Evolutionary conservation across 805 yeast species (phyloP).

Genomic region (Lachancea cidri): DNA sequence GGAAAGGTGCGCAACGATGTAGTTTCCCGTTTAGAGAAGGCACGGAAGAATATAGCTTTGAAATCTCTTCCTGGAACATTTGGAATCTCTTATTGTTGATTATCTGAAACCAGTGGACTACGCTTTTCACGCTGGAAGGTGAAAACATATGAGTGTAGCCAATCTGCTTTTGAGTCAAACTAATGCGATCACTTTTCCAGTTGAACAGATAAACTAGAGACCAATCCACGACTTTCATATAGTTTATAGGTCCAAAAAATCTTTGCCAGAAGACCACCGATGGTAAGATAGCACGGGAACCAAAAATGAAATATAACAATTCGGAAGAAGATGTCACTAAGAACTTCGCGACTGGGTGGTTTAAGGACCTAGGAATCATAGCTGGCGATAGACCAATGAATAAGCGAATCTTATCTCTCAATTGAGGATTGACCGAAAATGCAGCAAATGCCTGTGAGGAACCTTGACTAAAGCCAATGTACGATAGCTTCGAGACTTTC

Average conservation of each 20-base stretch:
- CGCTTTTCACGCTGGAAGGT: slow-evolving; percentile 73
- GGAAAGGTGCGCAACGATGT: slow-evolving; percentile 51
- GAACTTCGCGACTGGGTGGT: slow-evolving; percentile 62
- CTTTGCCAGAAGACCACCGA: slow-evolving; percentile 64
- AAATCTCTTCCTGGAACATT: slow-evolving; percentile 59
- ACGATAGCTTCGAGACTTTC: slow-evolving; percentile 40
- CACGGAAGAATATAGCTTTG: slow-evolving; percentile 15
- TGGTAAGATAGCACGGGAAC: slow-evolving; percentile 60
- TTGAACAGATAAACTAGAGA: slow-evolving; percentile 58
- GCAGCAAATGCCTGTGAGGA: slow-evolving; percentile 83
- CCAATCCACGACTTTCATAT: slow-evolving; percentile 58
- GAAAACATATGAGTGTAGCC: slow-evolving; percentile 80
- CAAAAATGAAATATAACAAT: slow-evolving; percentile 58
- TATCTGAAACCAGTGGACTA: slow-evolving; percentile 83
- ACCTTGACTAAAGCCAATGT: slow-evolving; percentile 84
- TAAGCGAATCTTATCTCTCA: slow-evolving; percentile 43
- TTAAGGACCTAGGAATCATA: slow-evolving; percentile 74
- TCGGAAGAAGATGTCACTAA: slow-evolving; percentile 66
- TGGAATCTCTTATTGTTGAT: slow-evolving; percentile 63
- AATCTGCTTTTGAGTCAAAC: slow-evolving; percentile 58
- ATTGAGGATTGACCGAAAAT: slow-evolving; percentile 50
- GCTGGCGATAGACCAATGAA: slow-evolving; percentile 85
- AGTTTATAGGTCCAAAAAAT: slow-evolving; percentile 65
- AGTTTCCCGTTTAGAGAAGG: slow-evolving; percentile 28
- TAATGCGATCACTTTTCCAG: slow-evolving; percentile 66